Evolutionary conservation across 257 asterid species (phyloP), one percentile per base, ranked within the genome.

Genomic region (Eucommia ulmoides): DNA sequence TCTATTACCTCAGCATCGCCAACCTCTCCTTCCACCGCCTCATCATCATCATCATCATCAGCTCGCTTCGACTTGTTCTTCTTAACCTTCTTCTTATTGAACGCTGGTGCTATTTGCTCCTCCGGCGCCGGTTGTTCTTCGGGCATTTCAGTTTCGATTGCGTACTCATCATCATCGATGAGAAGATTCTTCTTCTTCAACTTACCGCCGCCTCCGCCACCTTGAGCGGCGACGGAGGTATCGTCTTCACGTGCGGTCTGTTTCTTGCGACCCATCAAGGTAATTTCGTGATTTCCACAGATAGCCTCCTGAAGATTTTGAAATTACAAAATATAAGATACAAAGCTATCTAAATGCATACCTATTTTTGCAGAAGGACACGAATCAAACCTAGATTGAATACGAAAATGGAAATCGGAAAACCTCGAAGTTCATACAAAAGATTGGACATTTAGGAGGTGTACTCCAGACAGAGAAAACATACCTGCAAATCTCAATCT

Each of bases 181-280:
- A 65, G 24, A 59, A 65, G 42, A 7, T 61, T 71, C 73, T 89
- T 83, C 79, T 78, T 83, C 74, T 80, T 87, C 3, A 88, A 73
- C 69, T 74, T 83, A 49, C 88, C 95, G 8, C 76, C 80, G 3
- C 67, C 61, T 17, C 70, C 87, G 0, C 65, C 78, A 21, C 59
- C 65, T 16, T 42, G 48, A 4, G 48, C 9, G 17, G 62, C 53
- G 1, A 72, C 70, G 24, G 64, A 71, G 24, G 25, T 52, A 60
- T 81, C 94, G 45, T 80, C 88, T 8, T 72, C 86, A 2, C 72
- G 77, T 23, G 57, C 60, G 9, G 66, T 54, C 22, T 76, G 70
- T 74, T 83, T 89, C 83, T 89, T 89, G 65, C 77, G 75, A 66
- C 93, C 97, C 97, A 88, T 84, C 49, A n/a, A 26, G 58, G 62